Conservation (phyloP, 768 basidiomycete species). For the Trametes sanguinea region DNA sequence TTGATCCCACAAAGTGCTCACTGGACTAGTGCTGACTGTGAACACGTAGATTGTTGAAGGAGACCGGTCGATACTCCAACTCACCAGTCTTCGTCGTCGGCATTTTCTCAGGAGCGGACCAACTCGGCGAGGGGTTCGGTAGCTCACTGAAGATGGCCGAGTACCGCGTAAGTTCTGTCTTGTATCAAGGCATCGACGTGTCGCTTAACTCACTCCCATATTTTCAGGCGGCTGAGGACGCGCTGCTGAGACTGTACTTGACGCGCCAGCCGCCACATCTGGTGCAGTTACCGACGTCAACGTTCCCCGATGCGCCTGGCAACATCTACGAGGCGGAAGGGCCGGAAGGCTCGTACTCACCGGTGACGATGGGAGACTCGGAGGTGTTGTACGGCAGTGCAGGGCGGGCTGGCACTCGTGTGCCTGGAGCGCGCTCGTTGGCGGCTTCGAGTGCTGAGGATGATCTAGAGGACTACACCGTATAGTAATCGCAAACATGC, state of each 20-base stretch:
- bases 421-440: conserved; percentile 25
- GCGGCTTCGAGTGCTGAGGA: conserved; percentile 15
- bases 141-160: conserved; percentile 94
- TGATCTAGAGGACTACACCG: conserved; percentile 24
- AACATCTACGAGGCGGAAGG: conserved; percentile 51
- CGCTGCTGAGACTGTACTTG: conserved; percentile 80
- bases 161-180: conserved; percentile 62
- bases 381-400: conserved; percentile 74
- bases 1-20: no score
- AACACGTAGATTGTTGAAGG: conserved; percentile 71
- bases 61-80: conserved; percentile 89
- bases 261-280: conserved; percentile 72
- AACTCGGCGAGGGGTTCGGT: conserved; percentile 95
- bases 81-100: conserved; percentile 97
- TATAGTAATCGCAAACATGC: conserved; percentile 28
- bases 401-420: conserved; percentile 45
- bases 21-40: conserved; percentile 2
- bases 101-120: conserved; percentile 78
- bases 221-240: conserved; percentile 79
- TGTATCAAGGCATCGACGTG: background rate
- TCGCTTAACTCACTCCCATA: background rate
- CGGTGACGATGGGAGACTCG: conserved; percentile 57
- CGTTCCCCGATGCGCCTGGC: conserved; percentile 61
- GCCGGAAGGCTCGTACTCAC: conserved; percentile 48
- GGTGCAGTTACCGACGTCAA: conserved; percentile 70